Evolutionary conservation across 2,329 filamentous ascomycete genomes (phyloP), one percentile per base, ranked within the genome.

Genomic region (Eutypella sp.): DNA sequence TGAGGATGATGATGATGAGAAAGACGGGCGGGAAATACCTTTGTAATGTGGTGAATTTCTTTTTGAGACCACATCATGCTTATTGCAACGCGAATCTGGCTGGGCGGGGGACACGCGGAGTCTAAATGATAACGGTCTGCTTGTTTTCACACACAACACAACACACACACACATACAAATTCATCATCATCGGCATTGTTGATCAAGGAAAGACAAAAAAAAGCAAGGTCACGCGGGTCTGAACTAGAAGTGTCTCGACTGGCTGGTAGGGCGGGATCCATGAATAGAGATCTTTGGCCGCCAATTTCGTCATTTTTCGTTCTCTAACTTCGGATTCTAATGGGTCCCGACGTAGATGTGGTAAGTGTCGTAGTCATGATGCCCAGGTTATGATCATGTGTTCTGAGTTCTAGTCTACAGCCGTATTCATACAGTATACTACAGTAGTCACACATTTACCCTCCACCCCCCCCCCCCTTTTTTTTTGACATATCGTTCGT

Each of bases 101-200:
- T n/a, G n/a, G n/a, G 16, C 29, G 48, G 41, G 53, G 62, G 62
- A 57, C 59, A 62, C 58, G 51, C 58, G 62, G 62, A 64, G 62
- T 65, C 61, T 33, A 24, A 22, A 39, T 39, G 47, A 63, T 40
- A 63, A n/a, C 48, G 61, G 61, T 57, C 63, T 61, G 60, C 60
- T 64, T 64, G 60, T 55, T 63, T 65, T 64, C 55, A 49, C 57
- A 61, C 19, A n/a, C 19, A 19, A n/a, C n/a, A n/a, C n/a, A n/a
- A n/a, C n/a, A n/a, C n/a, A n/a, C n/a, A n/a, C n/a, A n/a, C n/a
- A n/a, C n/a, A n/a, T n/a, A n/a, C n/a, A n/a, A n/a, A n/a, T n/a
- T n/a, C n/a, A n/a, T n/a, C n/a, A 20, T 22, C 36, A 24, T 58
- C 54, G 59, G 60, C 62, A 64, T 62, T 59, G 59, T 58, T 29